Base-by-base conservation (phyloP, 306 rosid genomes). In the barrel medic (Medicago truncatula) region DNA sequence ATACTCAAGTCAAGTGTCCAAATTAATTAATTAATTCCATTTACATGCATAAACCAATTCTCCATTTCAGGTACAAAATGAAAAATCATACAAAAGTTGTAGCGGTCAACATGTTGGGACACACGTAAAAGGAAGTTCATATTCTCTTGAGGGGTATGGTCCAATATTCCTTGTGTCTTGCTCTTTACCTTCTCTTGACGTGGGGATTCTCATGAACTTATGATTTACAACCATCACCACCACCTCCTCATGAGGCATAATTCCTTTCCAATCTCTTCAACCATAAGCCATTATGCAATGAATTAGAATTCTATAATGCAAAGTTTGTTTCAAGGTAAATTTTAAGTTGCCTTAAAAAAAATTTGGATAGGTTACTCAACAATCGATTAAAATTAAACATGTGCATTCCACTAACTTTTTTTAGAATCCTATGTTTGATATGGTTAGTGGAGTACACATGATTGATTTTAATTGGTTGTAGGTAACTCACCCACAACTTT, bases 261-360 rank as follows among this genome's bases (percentile, higher is more conserved):
- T 87, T 87, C 94, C 82, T 79, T 81, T 70, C 50, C 47, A 64
- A 36, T 76, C 40, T 92, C 88, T 89, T 91, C 86, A 80, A 20
- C 76, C 70, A 76, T 58, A 91, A 91, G 97, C 31, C 31, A 28
- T 28, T 28, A 25, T 25, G 28, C 28, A 25, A 25, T 25, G 28
- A 25, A 25, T 25, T 25, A 25, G 28, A 25, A 25, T 25, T 25
- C 28, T 25, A 25, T 25, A 25, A 25, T 25, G 28, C 28, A 0
- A 25, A 25, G 28, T 25, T 25, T 25, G 28, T 21, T 21, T 21
- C 23, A 21, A 21, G 23, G 23, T 21, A 21, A 21, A 21, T 21
- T 21, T 21, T 21, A 21, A 21, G 23, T 25, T 28, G 31, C 4
- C 31, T 28, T 28, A 3, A 0, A 28, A 28, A 28, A 28, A 3